Evolutionary conservation across 1,284 basidiomycete genomes (phyloP).

Genomic region (Exsudoporus floridanus): DNA sequence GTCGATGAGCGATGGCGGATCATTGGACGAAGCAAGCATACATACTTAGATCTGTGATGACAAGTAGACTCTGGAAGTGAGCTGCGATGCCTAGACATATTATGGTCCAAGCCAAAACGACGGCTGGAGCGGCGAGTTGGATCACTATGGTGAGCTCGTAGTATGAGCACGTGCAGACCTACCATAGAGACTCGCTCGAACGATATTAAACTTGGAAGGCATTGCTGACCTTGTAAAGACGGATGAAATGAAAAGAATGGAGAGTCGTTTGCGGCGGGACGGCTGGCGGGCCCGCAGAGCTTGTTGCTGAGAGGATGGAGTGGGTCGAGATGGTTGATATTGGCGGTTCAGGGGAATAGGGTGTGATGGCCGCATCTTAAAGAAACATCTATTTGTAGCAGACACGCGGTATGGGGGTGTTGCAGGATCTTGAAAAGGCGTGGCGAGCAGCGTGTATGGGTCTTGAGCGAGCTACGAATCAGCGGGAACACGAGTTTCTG

Average conservation of each 20-base stretch:
- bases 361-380: conserved; percentile 41
- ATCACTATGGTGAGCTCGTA: neutral
- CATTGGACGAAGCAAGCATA: conserved; percentile 8
- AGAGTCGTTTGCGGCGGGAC: conserved; percentile 42
- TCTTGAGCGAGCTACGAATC: conserved; percentile 39
- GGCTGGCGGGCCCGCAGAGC: conserved; percentile 27
- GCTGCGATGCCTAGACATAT: conserved; percentile 74
- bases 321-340: conserved; percentile 24
- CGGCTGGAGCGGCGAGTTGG: conserved; percentile 40
- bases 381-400: conserved; percentile 19
- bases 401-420: conserved; percentile 34
- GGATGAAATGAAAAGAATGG: conserved; percentile 28
- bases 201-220: conserved; percentile 61
- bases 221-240: conserved; percentile 36
- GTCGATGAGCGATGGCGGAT: conserved; percentile 3
- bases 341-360: conserved; percentile 29
- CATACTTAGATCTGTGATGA: conserved; percentile 76
- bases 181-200: conserved; percentile 65
- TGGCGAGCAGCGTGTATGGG: conserved; percentile 30
- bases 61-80: conserved; percentile 67
- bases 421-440: conserved; percentile 28
- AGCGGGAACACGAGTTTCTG: conserved; percentile 27
- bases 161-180: conserved; percentile 19
- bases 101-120: conserved; percentile 67
- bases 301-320: conserved; percentile 19